phyloP scores from a whole-genome alignment of 352 stramenopile species.

The Thalassiosira livingstoniorum region DNA sequence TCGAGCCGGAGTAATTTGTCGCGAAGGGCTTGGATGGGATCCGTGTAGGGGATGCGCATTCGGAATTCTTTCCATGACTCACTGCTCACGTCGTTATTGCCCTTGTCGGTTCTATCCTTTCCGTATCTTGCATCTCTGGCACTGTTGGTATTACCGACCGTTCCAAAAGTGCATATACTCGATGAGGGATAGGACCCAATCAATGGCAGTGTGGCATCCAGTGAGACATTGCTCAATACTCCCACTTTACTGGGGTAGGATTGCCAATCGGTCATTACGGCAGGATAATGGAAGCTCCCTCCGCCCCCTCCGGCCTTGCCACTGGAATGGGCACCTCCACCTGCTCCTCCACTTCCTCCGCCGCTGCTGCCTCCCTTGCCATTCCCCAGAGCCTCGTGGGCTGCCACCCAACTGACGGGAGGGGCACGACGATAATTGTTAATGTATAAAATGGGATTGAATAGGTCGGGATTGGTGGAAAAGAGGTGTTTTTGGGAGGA shows the following conservation, averaged over 20 bases:
- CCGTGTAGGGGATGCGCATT: slow-evolving; percentile 35
- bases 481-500: slow-evolving; percentile 13
- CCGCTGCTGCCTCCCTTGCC: no score
- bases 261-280: slow-evolving; percentile 17
- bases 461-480: slow-evolving; percentile 33
- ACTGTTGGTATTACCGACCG: no score
- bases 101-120: no score
- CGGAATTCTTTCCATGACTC: no score
- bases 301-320: no score
- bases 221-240: slow-evolving; percentile 20
- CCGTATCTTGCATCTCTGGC: no score
- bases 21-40: slow-evolving; percentile 66
- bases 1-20: slow-evolving; percentile 72
- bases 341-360: no score
- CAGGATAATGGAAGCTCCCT: slow-evolving; percentile 37
- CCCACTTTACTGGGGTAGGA: slow-evolving; percentile 33
- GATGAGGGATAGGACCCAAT: no score
- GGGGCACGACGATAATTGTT: slow-evolving; percentile 60
- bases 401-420: slow-evolving; percentile 35
- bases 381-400: slow-evolving; percentile 40
- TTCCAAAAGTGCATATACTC: no score
- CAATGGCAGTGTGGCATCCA: slow-evolving; percentile 34
- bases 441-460: slow-evolving; percentile 52
- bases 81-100: no score
- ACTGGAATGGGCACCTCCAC: no score